These are phyloP conservation scores for Amphichorda felina DNA, from an alignment of 2,329 filamentous ascomycete species.

Conservation along the genomic window DNA sequence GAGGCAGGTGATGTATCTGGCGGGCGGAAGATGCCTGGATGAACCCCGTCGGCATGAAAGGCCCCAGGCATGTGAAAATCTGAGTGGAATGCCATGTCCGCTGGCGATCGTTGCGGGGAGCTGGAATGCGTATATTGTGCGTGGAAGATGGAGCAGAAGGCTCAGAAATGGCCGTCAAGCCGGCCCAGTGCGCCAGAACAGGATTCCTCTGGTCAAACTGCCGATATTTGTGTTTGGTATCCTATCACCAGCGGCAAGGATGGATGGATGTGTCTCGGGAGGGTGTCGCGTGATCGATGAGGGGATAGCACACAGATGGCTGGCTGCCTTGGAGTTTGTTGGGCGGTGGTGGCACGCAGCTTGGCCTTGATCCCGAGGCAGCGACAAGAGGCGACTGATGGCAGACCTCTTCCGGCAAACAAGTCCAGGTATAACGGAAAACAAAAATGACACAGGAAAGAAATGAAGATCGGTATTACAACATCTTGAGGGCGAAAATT, in stretches of 20 bases:
- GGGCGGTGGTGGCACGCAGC: not conserved
- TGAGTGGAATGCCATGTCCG: constrained; percentile 2
- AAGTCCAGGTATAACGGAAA: no score
- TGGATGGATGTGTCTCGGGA: constrained; percentile 1
- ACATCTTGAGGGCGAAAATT: no score
- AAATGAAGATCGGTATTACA: no score
- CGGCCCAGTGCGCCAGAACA: not conserved
- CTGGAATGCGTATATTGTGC: not conserved
- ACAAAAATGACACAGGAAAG: no score
- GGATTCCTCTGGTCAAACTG: no score
- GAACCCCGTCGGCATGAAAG: constrained; percentile 23
- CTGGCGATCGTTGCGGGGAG: not conserved
- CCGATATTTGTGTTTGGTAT: not conserved
- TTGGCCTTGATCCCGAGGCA: not conserved
- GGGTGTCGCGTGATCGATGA: constrained; percentile 1
- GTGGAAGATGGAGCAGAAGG: not conserved
- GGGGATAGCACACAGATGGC: not conserved
- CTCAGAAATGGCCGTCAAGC: not conserved
- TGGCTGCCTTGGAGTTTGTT: not conserved
- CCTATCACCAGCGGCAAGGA: not conserved
- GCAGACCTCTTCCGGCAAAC: no score
- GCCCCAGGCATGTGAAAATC: constrained; percentile 22
- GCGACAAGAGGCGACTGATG: no score
- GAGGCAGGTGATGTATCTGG: constrained; percentile 19
- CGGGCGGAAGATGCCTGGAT: constrained; percentile 34